Evolutionary conservation across 2,329 filamentous ascomycete genomes (phyloP).

Genomic region (Colletotrichum destructivum): DNA sequence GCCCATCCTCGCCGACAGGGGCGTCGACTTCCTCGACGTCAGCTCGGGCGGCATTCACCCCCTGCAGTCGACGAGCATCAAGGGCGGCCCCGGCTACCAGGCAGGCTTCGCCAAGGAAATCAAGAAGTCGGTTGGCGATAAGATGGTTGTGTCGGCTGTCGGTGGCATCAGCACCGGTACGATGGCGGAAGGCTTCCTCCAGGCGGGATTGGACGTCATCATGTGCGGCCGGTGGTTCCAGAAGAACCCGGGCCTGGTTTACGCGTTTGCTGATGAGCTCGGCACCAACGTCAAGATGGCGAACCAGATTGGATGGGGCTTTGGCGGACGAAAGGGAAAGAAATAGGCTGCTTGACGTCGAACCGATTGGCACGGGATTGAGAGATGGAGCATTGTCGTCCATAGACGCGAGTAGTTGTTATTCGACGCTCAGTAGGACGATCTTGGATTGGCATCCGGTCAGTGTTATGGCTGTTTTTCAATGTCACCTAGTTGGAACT

Average conservation of each 20-base stretch:
- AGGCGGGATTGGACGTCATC: slow-evolving; percentile 62
- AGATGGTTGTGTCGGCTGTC: slow-evolving; percentile 61
- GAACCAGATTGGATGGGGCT: slow-evolving; percentile 71
- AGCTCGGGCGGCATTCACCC: slow-evolving; percentile 77
- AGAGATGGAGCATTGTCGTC: too few relatives aligned
- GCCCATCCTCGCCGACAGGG: slow-evolving; percentile 72
- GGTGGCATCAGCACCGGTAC: slow-evolving; percentile 63
- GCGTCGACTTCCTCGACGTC: slow-evolving; percentile 84
- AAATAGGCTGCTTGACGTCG: background rate
- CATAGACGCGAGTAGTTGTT: too few relatives aligned
- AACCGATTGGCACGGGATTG: too few relatives aligned
- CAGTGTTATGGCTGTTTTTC: too few relatives aligned
- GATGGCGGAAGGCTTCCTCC: slow-evolving; percentile 64
- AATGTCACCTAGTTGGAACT: background rate
- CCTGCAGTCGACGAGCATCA: slow-evolving; percentile 65
- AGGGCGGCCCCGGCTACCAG: slow-evolving; percentile 77
- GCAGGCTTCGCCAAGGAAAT: slow-evolving; percentile 78
- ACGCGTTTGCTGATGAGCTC: slow-evolving; percentile 69
- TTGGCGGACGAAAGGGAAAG: slow-evolving; percentile 55
- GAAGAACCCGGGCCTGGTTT: slow-evolving; percentile 71
- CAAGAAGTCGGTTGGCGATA: slow-evolving; percentile 79
- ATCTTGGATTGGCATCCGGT: too few relatives aligned
- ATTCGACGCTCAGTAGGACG: too few relatives aligned
- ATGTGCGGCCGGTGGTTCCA: slow-evolving; percentile 69
- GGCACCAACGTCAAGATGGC: slow-evolving; percentile 62